Percentiles rank a stretch among this genome's conserved stretches.
These are phyloP conservation scores for Ottelia alismoides DNA, from an alignment of 106 monocot genomes.

Conservation along the genomic window DNA sequence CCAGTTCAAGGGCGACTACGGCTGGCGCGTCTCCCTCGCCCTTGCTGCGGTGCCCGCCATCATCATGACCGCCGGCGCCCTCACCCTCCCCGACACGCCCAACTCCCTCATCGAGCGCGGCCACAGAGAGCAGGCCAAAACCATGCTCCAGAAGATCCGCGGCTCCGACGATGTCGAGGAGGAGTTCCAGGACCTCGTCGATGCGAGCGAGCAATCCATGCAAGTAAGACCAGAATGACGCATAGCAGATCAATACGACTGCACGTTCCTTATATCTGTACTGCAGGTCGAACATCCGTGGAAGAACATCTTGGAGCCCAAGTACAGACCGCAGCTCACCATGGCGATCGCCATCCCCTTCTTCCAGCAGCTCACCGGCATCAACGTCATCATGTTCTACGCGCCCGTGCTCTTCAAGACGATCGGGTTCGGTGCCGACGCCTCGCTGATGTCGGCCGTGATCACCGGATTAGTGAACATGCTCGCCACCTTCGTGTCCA, in stretches of 20 bases:
- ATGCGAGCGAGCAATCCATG: neutral
- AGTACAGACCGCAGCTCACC: conserved; percentile 4
- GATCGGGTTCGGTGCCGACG: conserved; percentile 7
- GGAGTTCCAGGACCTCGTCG: neutral
- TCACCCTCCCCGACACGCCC: conserved; percentile 4
- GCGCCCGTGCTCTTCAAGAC: conserved; percentile 9
- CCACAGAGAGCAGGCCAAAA: conserved; percentile 4
- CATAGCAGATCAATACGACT: no score
- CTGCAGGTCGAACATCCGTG: neutral
- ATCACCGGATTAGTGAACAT: conserved; percentile 9
- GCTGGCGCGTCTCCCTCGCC: conserved; percentile 39
- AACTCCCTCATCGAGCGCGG: conserved; percentile 6
- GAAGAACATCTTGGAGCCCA: conserved; percentile 1
- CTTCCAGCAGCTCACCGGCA: conserved; percentile 23
- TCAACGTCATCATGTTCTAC: conserved; percentile 21
- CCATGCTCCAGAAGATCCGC: conserved; percentile 6
- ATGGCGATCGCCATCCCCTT: conserved; percentile 9
- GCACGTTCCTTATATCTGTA: no score
- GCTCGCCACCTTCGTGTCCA: neutral
- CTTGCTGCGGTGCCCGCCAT: conserved; percentile 34
- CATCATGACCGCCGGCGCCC: conserved; percentile 8
- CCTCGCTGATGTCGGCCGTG: conserved; percentile 11
- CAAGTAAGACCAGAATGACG: no score
- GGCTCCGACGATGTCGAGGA: conserved; percentile 9
- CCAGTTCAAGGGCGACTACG: conserved; percentile 19